Evolutionary conservation across 495 filamentous ascomycete genomes (phyloP).

Genomic region (Physcia stellaris): DNA sequence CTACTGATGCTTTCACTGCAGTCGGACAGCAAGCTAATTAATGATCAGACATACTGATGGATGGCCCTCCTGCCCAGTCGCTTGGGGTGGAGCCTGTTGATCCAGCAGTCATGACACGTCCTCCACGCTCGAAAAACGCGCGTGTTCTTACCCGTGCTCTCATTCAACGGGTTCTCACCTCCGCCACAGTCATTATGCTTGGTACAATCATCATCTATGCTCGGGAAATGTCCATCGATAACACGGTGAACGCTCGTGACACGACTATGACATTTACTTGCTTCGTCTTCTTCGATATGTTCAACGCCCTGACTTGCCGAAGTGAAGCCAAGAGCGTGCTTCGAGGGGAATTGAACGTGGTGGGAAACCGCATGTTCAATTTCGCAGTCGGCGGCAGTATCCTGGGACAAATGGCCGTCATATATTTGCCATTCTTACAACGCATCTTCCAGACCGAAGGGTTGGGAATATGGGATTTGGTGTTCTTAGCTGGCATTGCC

Average conservation of each 20-base stretch:
- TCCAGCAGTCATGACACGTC: conserved; percentile 83
- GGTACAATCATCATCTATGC: conserved; percentile 86
- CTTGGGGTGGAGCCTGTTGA: conserved; percentile 93
- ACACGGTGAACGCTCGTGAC: conserved; percentile 76
- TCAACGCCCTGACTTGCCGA: conserved; percentile 88
- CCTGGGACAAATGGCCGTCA: conserved; percentile 73
- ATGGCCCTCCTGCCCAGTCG: conserved; percentile 93
- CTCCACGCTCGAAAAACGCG: conserved; percentile 70
- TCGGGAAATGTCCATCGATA: conserved; percentile 61
- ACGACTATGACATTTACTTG: conserved; percentile 99
- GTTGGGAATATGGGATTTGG: conserved; percentile 55
- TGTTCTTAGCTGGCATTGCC: conserved; percentile 55
- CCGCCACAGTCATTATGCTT: conserved; percentile 74
- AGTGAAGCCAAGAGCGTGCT: conserved; percentile 83
- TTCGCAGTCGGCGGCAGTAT: conserved; percentile 78
- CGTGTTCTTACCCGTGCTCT: conserved; percentile 75
- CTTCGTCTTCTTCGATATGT: conserved; percentile 98
- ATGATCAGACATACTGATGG: conserved; percentile 87
- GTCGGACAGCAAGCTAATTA: not conserved
- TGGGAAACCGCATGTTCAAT: conserved; percentile 88
- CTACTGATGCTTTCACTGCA: no score
- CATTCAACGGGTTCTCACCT: conserved; percentile 73
- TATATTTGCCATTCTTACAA: conserved; percentile 89
- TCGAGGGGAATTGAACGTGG: conserved; percentile 67
- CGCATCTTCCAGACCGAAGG: conserved; percentile 92